A percentile compares a stretch with the other conserved stretches of the same genome.
Conservation (phyloP, 495 filamentous ascomycete genomes). For the Aspergillus hancockii region DNA sequence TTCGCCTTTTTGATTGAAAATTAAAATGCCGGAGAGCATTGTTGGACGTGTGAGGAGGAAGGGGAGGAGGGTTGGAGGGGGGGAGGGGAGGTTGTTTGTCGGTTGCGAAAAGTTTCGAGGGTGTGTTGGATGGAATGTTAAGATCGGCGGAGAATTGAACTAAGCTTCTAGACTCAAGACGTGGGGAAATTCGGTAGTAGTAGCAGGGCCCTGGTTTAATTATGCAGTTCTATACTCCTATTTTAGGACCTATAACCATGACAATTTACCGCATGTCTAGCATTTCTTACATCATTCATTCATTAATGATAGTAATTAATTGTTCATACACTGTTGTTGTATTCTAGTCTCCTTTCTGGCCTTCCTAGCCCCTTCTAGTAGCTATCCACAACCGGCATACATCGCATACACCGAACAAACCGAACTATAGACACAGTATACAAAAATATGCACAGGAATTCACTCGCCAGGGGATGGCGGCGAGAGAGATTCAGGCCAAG, state of each 20-base stretch:
- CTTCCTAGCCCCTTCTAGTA: background rate
- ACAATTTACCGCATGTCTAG: too few species aligned
- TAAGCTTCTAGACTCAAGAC: background rate
- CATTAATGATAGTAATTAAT: background rate
- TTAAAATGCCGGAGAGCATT: constrained; percentile 94
- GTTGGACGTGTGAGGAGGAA: constrained; percentile 30
- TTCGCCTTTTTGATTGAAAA: constrained; percentile 99
- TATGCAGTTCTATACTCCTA: too few species aligned
- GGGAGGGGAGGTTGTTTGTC: background rate
- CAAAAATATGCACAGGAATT: constrained; percentile 11
- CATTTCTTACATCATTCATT: background rate
- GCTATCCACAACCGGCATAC: background rate
- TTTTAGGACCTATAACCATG: too few species aligned
- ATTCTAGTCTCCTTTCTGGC: background rate
- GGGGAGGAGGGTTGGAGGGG: constrained; percentile 3
- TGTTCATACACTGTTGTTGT: background rate
- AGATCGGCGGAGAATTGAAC: background rate
- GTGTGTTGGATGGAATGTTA: constrained; percentile 2
- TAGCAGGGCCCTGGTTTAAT: too few species aligned
- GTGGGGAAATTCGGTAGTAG: background rate
- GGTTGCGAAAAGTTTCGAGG: constrained; percentile 3
- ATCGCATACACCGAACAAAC: constrained; percentile 5
- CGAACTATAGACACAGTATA: constrained; percentile 3
- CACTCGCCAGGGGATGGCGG: background rate
- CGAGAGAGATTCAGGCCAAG: background rate